Evolutionary conservation across 257 asterid genomes (phyloP).

Genomic region (Solanum rostratum): DNA sequence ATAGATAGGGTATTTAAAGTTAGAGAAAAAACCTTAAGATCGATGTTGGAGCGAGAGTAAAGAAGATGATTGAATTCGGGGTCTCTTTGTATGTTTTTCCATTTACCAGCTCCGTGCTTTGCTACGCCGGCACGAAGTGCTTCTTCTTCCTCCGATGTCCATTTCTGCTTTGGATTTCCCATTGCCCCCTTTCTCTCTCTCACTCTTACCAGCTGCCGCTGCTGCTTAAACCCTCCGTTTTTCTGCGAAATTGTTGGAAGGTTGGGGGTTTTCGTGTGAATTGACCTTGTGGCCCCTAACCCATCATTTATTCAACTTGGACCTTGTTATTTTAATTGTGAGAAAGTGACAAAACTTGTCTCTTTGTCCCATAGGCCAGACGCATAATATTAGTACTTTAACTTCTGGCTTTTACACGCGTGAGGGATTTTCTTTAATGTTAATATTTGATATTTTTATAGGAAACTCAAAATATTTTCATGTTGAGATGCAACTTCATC

Average conservation of each 20-base stretch:
- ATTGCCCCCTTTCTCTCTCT: background rate
- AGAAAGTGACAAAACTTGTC: background rate
- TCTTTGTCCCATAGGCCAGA: background rate
- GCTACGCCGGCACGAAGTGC: conserved; percentile 61
- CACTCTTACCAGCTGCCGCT: background rate
- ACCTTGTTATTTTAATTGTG: background rate
- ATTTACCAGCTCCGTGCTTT: conserved; percentile 69
- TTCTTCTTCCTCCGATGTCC: conserved; percentile 63
- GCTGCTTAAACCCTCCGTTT: background rate
- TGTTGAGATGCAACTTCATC: too few relatives aligned
- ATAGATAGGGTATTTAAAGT: background rate
- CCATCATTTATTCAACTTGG: background rate
- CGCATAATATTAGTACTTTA: too few relatives aligned
- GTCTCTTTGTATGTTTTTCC: conserved; percentile 60
- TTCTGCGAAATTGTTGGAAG: background rate
- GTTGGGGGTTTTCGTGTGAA: background rate
- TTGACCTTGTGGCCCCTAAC: background rate
- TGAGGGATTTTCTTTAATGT: too few relatives aligned
- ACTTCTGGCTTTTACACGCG: too few relatives aligned
- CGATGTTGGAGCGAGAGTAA: conserved; percentile 55
- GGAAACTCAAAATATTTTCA: too few relatives aligned
- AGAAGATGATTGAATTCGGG: conserved; percentile 54
- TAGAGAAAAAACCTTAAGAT: conserved; percentile 40
- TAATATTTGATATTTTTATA: too few relatives aligned
- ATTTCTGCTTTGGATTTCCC: conserved; percentile 73